A percentile compares a stretch with the other conserved stretches of the same genome.
Conservation (phyloP, 805 yeast genomes). For the Candida golubevii region DNA sequence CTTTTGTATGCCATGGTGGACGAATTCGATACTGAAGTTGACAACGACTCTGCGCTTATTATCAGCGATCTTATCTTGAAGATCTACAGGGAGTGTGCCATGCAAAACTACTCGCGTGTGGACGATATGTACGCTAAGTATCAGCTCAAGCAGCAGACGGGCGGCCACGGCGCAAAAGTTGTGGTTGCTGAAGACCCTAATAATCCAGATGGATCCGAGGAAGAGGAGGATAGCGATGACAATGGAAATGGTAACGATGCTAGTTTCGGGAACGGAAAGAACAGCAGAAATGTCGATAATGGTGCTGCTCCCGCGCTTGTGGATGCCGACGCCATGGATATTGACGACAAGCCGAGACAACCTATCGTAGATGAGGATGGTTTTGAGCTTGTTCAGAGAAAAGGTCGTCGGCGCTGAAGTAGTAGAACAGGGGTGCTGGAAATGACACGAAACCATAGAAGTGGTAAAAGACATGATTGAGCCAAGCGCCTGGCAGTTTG, state of each 20-base stretch:
- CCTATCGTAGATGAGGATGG: constrained; percentile 85
- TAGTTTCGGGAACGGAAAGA: constrained; percentile 46
- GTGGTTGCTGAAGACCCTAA: constrained; percentile 55
- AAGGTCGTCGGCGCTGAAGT: constrained; percentile 40
- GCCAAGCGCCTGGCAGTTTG: too few species aligned
- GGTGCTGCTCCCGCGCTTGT: constrained; percentile 12
- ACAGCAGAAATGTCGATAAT: constrained; percentile 23
- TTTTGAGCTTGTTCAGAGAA: constrained; percentile 78
- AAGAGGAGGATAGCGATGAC: constrained; percentile 42
- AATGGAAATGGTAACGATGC: constrained; percentile 23
- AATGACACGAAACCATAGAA: too few species aligned
- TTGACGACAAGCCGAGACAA: constrained; percentile 32
- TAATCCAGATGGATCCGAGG: constrained; percentile 53
- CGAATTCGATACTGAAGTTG: constrained; percentile 86
- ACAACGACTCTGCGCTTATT: constrained; percentile 80
- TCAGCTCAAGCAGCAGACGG: constrained; percentile 46
- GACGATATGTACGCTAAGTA: constrained; percentile 59
- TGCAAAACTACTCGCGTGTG: constrained; percentile 48
- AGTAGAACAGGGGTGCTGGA: too few species aligned
- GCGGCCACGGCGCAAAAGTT: constrained; percentile 32
- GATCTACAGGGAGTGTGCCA: constrained; percentile 60
- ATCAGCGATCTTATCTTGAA: constrained; percentile 65
- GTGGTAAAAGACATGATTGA: too few species aligned
- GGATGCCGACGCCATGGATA: constrained; percentile 26
- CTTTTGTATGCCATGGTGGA: constrained; percentile 87